Evolutionary conservation across 148 eudicot species (phyloP), one percentile per base, ranked within the genome.

Genomic region (Chenopodium album): DNA sequence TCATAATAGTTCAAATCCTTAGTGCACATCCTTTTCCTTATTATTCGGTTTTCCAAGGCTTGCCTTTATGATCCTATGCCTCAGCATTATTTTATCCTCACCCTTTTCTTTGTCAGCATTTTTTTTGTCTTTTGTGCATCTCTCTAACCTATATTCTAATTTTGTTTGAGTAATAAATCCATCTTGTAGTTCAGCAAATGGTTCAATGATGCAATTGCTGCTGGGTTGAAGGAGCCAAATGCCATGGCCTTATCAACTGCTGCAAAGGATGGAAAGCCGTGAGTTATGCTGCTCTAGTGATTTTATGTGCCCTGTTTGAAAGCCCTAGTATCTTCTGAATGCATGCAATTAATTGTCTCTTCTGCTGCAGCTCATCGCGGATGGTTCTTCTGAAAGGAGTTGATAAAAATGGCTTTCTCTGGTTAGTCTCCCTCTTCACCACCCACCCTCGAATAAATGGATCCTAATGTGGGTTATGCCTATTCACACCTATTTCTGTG

Each of bases 201-300:
- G 99, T 94, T 97, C 81, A 93, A 93, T 81, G 99, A 97, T 90
- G 99, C 99, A 71, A 78, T 97, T 81, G 92, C 94, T 81, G 93
- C 98, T 29, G 87, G 94, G 88, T 70, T 94, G 88, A 94, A 84
- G 82, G 99, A 97, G 84, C 99, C 99, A 90, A 97, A 97, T 91
- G 98, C 99, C 46, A 94, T 97, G 98, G 91, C 98, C 77, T 85
- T 97, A 86, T 91, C 95, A 73, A 97, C 99, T 71, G 88, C 91
- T 60, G 88, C 88, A 70, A 94, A 91, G 87, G 89, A 90, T 86
- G 95, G 92, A 56, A 92, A 87, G 82, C 93, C 88, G 98, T 97
- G 82, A 88, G 95, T 89, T 66, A 80, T 68, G 80, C 77, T 73
- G 50, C 71, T 44, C 34, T 13, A 78, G 48, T 69, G 23, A 73